phyloP scores from a whole-genome alignment of 2,329 filamentous ascomycete genomes.

The Periglandula ipomoeae region DNA sequence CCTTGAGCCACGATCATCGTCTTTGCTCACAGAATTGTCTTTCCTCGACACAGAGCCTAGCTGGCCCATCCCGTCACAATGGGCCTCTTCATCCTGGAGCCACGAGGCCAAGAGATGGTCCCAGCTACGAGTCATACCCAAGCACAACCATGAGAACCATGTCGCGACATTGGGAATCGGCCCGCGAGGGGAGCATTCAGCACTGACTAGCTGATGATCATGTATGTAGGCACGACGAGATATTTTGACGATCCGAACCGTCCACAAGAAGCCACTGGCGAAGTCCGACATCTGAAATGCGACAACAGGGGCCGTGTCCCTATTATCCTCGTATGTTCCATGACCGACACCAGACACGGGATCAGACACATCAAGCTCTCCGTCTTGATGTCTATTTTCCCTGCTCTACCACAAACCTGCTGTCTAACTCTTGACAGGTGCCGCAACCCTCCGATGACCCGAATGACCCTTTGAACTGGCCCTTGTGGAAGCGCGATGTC shows the following conservation, averaged over 20 bases:
- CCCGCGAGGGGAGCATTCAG: neutral
- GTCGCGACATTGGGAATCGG: neutral
- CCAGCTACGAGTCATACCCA: constrained; percentile 50
- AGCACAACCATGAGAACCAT: neutral
- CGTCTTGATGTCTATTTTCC: no score
- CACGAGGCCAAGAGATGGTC: constrained; percentile 56
- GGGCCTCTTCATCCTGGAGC: constrained; percentile 62
- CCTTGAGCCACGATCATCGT: neutral
- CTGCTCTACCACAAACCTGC: neutral
- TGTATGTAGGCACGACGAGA: constrained; percentile 45
- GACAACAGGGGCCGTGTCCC: constrained; percentile 56
- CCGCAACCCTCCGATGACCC: constrained; percentile 88
- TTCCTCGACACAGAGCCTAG: neutral
- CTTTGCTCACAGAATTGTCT: neutral
- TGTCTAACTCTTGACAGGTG: constrained; percentile 23
- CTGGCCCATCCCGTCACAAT: constrained; percentile 16
- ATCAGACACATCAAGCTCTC: neutral
- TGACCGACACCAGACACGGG: neutral
- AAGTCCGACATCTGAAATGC: constrained; percentile 53
- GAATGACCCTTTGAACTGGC: constrained; percentile 82
- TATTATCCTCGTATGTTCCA: constrained; percentile 60
- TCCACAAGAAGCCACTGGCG: constrained; percentile 32
- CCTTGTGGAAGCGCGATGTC: constrained; percentile 73
- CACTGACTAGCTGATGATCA: constrained; percentile 1
- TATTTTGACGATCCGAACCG: constrained; percentile 53